Conservation (phyloP, 192 early-diverging fungal genomes). For the Neocallimastix lanati region DNA sequence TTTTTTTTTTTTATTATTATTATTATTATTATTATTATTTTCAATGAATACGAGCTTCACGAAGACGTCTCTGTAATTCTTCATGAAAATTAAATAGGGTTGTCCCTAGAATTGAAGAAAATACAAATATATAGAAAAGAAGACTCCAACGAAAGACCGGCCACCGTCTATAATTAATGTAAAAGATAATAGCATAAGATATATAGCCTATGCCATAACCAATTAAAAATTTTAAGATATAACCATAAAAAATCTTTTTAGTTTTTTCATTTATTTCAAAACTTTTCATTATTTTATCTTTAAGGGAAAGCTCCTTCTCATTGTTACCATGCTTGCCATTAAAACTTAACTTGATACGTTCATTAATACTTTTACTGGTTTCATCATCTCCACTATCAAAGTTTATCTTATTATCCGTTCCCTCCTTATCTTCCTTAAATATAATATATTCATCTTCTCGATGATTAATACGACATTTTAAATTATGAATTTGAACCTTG, state of each 20-base stretch:
- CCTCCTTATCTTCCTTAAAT: neutral
- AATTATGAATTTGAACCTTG: slow-evolving; percentile 6
- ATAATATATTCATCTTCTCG: neutral
- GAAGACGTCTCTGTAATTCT: neutral
- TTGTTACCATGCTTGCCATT: neutral
- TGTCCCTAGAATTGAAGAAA: neutral
- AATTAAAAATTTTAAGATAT: neutral
- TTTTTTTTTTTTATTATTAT: neutral
- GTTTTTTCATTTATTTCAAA: neutral
- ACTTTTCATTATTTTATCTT: neutral
- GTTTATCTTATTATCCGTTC: neutral
- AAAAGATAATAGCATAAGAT: neutral
- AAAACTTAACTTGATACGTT: neutral
- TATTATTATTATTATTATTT: no score
- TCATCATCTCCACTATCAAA: neutral
- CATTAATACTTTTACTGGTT: neutral
- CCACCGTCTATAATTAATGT: neutral
- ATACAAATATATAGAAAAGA: neutral
- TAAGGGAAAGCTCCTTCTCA: neutral
- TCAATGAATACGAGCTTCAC: no score
- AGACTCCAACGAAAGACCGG: neutral
- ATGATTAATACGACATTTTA: neutral
- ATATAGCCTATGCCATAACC: neutral
- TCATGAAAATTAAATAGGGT: neutral
- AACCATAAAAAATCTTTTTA: neutral